Evolutionary conservation across 1,284 basidiomycete genomes (phyloP), one percentile per base, ranked within the genome.

Genomic region (Neolentinus lepideus): DNA sequence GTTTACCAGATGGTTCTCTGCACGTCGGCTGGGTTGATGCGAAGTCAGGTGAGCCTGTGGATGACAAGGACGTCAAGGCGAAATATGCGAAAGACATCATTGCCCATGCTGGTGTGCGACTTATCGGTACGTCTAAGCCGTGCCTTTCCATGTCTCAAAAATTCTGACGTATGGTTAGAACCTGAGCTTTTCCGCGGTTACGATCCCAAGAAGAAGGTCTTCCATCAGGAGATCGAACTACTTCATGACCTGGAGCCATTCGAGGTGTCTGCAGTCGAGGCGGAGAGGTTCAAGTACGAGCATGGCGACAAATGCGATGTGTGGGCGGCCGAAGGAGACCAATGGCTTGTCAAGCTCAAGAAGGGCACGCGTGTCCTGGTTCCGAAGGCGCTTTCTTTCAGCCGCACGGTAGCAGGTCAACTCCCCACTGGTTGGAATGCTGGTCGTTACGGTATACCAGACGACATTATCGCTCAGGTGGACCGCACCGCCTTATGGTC

Each of bases 341-440:
- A 95, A 67, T 98, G 91, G 91, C 94, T 92, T 64, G 94, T 95
- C 66, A 97, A 98, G 74, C 89, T 99, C 80, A 98, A 98, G 86
- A 97, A 95, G 76, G 97, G 96, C 56, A 94, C 96, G 11, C 88
- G 94, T 56, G 79, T 99, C 63, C 81, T 90, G 62, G 87, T 98
- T 51, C 96, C 96, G 58, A 99, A 99, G 76, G 90, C 96, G 2
- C 88, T 98, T 80, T 84, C 82, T 65, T 99, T 99, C 79, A 92
- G 88, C 69, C 91, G 96, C 56, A 84, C 91, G 52, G 96, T 98
- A 56, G 95, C 92, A 56, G 96, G 95, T 57, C 96, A 99, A 71
- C 81, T 99, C 57, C 96, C 97, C 9, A 96, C 95, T 35, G 97
- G 97, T 19, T 99, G 96, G 95, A 79, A 92, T 62, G 95, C 95